phyloP scores from a whole-genome alignment of 768 basidiomycete species.

The Rhodotorula paludigena region DNA sequence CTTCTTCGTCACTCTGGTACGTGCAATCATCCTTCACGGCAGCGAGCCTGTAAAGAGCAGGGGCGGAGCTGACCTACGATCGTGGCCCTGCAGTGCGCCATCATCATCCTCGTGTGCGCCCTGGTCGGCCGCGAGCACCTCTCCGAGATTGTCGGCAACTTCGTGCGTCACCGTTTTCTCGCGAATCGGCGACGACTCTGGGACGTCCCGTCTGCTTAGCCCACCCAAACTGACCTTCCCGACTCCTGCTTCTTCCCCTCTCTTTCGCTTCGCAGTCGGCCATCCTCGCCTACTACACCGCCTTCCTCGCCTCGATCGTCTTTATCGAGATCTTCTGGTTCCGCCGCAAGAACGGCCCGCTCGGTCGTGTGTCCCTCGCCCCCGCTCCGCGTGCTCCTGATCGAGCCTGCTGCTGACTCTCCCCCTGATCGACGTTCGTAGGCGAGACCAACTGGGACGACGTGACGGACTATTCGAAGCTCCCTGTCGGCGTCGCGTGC shows the following conservation, averaged over 20 bases:
- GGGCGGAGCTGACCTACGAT: too few species aligned
- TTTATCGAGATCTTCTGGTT: slow-evolving; percentile 26
- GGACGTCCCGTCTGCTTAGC: too few species aligned
- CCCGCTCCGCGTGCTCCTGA: too few species aligned
- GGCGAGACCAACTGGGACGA: slow-evolving; percentile 35
- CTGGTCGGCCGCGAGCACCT: slow-evolving; percentile 31
- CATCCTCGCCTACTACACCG: slow-evolving; percentile 33
- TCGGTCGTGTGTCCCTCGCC: slow-evolving; percentile 1
- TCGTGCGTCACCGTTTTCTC: slow-evolving; percentile 41
- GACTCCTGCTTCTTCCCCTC: too few species aligned
- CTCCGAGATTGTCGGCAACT: slow-evolving; percentile 50
- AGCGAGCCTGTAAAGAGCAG: too few species aligned
- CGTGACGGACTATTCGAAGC: slow-evolving; percentile 28
- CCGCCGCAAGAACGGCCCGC: slow-evolving; percentile 12
- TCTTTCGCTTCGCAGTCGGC: neutral
- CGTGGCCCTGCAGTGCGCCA: too few species aligned
- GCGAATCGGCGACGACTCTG: neutral
- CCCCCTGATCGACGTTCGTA: too few species aligned
- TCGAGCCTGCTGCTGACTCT: too few species aligned
- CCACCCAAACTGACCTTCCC: too few species aligned
- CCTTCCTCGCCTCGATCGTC: slow-evolving; percentile 17
- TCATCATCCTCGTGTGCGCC: slow-evolving; percentile 20
- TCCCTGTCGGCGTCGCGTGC: slow-evolving; percentile 31
- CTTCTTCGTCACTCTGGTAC: slow-evolving; percentile 32
- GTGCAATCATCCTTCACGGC: too few species aligned